Evolutionary conservation across 768 basidiomycete species (phyloP).

Genomic region (Panaeolus papilionaceus): DNA sequence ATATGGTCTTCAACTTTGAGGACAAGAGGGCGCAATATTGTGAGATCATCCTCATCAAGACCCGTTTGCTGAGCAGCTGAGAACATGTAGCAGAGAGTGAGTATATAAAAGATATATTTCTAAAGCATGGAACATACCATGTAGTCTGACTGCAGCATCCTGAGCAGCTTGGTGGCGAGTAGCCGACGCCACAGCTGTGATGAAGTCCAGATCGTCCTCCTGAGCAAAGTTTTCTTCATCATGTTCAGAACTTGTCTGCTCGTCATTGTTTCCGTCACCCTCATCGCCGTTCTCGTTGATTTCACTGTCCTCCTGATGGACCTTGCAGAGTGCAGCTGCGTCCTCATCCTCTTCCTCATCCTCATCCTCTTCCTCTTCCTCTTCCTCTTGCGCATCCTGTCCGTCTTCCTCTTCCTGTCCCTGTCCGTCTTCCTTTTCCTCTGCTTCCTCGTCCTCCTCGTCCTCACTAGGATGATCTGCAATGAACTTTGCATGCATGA

Average conservation of each 20-base stretch:
- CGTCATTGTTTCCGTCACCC: too few relatives aligned
- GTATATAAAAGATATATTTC: not conserved
- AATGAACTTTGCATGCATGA: not conserved
- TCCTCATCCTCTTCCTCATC: slow-evolving; percentile 4
- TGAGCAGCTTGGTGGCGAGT: not conserved
- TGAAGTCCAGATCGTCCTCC: not conserved
- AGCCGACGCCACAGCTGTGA: not conserved
- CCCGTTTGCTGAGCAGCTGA: not conserved
- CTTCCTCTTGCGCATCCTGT: not conserved
- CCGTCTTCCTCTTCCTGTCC: not conserved
- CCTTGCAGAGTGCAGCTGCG: not conserved
- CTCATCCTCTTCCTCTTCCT: not conserved
- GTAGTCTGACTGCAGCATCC: not conserved
- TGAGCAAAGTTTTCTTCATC: slow-evolving; percentile 6
- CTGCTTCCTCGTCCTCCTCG: not conserved
- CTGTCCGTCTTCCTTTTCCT: not conserved
- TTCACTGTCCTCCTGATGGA: too few relatives aligned
- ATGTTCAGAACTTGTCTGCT: slow-evolving; percentile 3
- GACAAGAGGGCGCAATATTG: not conserved
- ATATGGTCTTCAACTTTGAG: slow-evolving; percentile 16
- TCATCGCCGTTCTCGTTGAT: too few relatives aligned
- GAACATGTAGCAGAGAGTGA: not conserved
- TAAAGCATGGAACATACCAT: slow-evolving; percentile 13
- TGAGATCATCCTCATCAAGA: not conserved
- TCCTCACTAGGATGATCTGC: slow-evolving; percentile 4